Base-by-base conservation (phyloP, 2,329 filamentous ascomycete genomes). In the Teratosphaeria nubilosa region DNA sequence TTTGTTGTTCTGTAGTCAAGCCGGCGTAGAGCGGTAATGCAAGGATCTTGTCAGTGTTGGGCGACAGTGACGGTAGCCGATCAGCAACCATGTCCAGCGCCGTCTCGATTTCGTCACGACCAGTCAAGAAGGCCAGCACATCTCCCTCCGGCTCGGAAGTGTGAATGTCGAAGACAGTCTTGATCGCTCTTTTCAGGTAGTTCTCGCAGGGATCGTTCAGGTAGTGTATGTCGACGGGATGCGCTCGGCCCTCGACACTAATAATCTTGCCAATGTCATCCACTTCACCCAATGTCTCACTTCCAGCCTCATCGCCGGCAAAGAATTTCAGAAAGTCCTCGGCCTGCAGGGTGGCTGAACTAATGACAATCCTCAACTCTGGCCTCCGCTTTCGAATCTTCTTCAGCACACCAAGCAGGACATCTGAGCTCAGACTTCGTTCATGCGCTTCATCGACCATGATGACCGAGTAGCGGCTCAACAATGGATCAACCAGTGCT, bases 361-460 rank as follows among this genome's bases (percentile, higher is more conserved):
- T 96, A 69, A 99, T 83, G 55, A 99, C 86, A 62, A 97, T 87
- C 22, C 91, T 84, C 56, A 97, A 74, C 59, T 96, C 91, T 7
- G 87, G 82, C 51, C 94, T 81, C 68, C 84, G 87, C 71, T 84
- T 90, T 57, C 84, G 77, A 55, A 99, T 92, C 72, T 97, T 97
- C 72, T 95, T 96, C 45, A 99, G 74, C 14, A 97, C 77, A 0
- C 94, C 92, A 3, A 99, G 81, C 7, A 97, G 78, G 13, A 99
- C 83, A 69, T 99, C 94, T 0, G 91, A 95, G 71, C 90, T 95
- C 59, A 97, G 82, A 54, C 91, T 96, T 56, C 94, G 82, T 74
- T 97, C 92, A 70, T 99, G 94, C 6, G 92, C 94, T 74, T 97
- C 92, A 70, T 99, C 94, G 7, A 99, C 88, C 90, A 99, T 96